These are phyloP conservation scores for Paraglomus occultum DNA, from an alignment of 192 early-diverging fungal genomes.

Conservation along the genomic window DNA sequence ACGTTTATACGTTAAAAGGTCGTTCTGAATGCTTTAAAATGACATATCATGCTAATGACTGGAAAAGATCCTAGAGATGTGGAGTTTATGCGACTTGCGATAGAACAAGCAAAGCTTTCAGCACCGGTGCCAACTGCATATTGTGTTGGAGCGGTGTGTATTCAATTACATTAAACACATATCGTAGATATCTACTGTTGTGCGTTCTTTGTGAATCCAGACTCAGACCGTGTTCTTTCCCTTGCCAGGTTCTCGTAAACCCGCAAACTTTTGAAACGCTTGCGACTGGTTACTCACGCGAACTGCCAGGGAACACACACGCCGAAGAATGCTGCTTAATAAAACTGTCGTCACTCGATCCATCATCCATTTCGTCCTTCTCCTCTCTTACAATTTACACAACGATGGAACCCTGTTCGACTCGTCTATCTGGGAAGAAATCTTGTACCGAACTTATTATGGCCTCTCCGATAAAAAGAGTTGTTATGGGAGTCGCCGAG, in stretches of 20 bases:
- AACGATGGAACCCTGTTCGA: conserved; percentile 97
- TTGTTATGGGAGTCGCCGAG: conserved; percentile 87
- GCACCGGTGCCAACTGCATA: conserved; percentile 79
- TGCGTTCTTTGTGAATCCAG: conserved; percentile 3
- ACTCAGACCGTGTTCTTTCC: conserved; percentile 20
- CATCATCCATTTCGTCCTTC: neutral
- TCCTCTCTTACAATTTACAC: conserved; percentile 72
- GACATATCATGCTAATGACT: no score
- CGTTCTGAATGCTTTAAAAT: no score
- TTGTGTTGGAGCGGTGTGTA: conserved; percentile 89
- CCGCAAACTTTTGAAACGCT: conserved; percentile 50
- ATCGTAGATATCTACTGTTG: neutral
- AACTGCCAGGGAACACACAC: conserved; percentile 95
- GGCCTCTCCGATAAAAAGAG: conserved; percentile 60
- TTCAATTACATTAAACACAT: conserved; percentile 33
- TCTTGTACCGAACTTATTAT: conserved; percentile 79
- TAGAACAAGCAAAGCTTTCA: conserved; percentile 78
- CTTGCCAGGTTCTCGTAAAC: conserved; percentile 15
- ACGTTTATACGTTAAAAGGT: no score
- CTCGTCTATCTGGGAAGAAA: conserved; percentile 64
- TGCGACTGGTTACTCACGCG: conserved; percentile 85
- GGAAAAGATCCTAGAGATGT: conserved; percentile 43
- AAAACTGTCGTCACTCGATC: conserved; percentile 54
- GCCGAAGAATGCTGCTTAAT: conserved; percentile 87
- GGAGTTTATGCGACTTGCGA: conserved; percentile 77